Evolutionary conservation across 225 moss, liverwort and hornwort genomes (phyloP).

Genomic region (Bryum argenteum): DNA sequence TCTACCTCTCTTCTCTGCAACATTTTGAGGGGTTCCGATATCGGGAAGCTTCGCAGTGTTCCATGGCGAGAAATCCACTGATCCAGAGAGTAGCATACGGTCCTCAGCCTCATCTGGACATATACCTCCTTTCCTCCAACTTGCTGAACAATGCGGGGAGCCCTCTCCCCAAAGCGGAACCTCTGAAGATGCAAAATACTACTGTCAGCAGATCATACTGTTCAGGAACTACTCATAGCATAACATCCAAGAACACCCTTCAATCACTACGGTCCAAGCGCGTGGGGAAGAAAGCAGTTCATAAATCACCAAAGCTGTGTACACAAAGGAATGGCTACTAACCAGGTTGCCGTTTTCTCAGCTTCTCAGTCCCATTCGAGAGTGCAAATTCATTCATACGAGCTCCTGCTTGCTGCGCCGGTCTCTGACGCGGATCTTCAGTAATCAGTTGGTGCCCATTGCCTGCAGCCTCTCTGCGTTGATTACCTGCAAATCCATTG

Average conservation of each 20-base stretch:
- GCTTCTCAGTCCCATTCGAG: constrained; percentile 38
- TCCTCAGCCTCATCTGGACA: constrained; percentile 64
- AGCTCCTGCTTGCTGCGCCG: constrained; percentile 29
- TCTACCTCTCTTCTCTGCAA: constrained; percentile 26
- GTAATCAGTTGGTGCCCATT: constrained; percentile 30
- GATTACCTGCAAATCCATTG: constrained; percentile 19
- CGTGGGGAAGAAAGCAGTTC: not conserved
- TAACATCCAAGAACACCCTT: not conserved
- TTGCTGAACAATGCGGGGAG: constrained; percentile 61
- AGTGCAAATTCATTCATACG: constrained; percentile 28
- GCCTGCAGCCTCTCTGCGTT: constrained; percentile 19
- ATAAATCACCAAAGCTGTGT: not conserved
- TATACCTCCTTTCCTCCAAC: constrained; percentile 60
- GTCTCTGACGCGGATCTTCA: constrained; percentile 24
- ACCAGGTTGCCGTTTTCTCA: constrained; percentile 44
- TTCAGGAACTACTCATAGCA: constrained; percentile 4
- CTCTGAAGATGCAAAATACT: constrained; percentile 28
- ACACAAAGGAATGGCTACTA: constrained; percentile 3
- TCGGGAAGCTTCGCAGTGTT: constrained; percentile 78
- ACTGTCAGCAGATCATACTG: constrained; percentile 13
- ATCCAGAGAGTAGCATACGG: constrained; percentile 68
- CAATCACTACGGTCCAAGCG: not conserved
- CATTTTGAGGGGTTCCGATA: constrained; percentile 39
- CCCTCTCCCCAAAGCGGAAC: constrained; percentile 46
- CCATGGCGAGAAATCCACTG: constrained; percentile 91